Conservation (phyloP, 2,329 filamentous ascomycete genomes). For the Alternaria arbusti region DNA sequence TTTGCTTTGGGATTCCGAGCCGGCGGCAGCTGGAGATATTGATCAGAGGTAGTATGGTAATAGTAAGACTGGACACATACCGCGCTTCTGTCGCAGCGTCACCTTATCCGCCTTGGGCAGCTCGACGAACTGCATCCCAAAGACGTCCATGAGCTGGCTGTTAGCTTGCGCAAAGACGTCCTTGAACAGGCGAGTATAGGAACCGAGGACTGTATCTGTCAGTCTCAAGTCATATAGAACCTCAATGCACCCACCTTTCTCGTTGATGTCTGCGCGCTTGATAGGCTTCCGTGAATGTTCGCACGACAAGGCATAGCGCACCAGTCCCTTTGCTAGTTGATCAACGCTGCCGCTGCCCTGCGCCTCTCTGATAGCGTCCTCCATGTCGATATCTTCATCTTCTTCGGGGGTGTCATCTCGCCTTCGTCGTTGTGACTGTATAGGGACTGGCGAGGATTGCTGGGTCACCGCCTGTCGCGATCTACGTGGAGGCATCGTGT, state of each 20-base stretch:
- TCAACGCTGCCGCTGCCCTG: conserved; percentile 40
- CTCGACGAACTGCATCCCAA: conserved; percentile 93
- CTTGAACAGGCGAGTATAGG: conserved; percentile 73
- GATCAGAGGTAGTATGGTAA: too few relatives aligned
- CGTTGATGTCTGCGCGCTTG: conserved; percentile 63
- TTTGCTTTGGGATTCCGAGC: conserved; percentile 57
- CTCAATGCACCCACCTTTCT: conserved; percentile 51
- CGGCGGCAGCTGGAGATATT: conserved; percentile 63
- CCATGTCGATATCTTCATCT: conserved; percentile 29
- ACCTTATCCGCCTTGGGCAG: conserved; percentile 81
- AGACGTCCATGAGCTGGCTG: conserved; percentile 69
- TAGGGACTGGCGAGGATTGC: conserved; percentile 19
- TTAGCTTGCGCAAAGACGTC: conserved; percentile 80
- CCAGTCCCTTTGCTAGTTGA: conserved; percentile 65
- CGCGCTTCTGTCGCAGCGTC: conserved; percentile 79
- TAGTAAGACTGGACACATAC: conserved; percentile 57
- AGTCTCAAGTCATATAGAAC: neutral
- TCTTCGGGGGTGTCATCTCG: conserved; percentile 27
- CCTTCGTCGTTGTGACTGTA: conserved; percentile 25
- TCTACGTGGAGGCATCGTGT: conserved; percentile 13
- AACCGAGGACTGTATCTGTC: conserved; percentile 66
- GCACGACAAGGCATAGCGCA: conserved; percentile 66
- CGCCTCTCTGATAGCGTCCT: conserved; percentile 9
- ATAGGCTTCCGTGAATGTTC: conserved; percentile 66
- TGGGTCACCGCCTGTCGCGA: conserved; percentile 13